phyloP scores from a whole-genome alignment of 2,329 filamentous ascomycete genomes.

The Colletotrichum filicis region DNA sequence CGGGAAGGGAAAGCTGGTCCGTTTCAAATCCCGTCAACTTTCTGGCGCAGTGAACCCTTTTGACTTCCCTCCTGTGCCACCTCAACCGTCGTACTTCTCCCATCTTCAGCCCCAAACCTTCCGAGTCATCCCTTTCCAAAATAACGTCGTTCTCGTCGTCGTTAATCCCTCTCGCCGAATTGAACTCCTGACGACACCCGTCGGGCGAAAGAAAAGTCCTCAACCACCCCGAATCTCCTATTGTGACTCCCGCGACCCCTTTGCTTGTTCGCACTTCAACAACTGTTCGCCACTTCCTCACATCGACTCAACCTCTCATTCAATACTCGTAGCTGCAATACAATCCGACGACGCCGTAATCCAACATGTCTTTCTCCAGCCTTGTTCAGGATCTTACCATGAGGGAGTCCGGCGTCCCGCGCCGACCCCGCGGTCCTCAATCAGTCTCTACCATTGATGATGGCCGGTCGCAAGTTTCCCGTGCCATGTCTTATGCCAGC shows the following conservation, averaged over 20 bases:
- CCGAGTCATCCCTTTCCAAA: neutral
- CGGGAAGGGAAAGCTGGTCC: conserved; percentile 28
- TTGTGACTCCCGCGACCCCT: neutral
- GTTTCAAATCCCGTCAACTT: conserved; percentile 30
- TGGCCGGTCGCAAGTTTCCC: conserved; percentile 69
- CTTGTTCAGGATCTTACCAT: conserved; percentile 73
- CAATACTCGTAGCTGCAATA: neutral
- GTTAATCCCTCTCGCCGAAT: conserved; percentile 1
- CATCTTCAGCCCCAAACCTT: conserved; percentile 11
- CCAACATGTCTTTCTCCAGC: conserved; percentile 73
- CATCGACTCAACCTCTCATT: neutral
- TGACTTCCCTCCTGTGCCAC: conserved; percentile 11
- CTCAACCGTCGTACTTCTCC: neutral
- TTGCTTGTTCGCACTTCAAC: neutral
- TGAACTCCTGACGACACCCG: neutral
- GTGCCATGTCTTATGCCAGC: conserved; percentile 74
- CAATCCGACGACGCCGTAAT: neutral
- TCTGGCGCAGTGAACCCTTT: conserved; percentile 5
- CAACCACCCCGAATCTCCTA: neutral
- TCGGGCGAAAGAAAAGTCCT: conserved; percentile 11
- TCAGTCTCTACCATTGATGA: conserved; percentile 70
- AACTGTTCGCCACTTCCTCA: neutral
- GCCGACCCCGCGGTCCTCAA: conserved; percentile 58
- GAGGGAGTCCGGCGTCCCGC: conserved; percentile 61
- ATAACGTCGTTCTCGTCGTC: neutral